Base-by-base conservation (phyloP, 257 asterid species). In the Sherardia arvensis region DNA sequence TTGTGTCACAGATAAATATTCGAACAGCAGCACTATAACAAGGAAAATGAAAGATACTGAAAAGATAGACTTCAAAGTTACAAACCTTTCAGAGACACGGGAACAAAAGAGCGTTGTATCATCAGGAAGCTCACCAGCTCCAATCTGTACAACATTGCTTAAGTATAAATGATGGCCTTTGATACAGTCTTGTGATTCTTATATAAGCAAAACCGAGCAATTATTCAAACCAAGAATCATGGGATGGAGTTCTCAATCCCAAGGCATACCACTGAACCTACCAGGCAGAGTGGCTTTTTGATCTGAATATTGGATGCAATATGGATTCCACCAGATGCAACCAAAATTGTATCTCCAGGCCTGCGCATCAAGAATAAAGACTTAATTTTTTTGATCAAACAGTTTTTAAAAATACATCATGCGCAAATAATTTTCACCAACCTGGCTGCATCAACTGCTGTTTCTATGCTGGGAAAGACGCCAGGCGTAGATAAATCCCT, bases 321-420 rank as follows among this genome's bases (percentile, higher is more conserved):
- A 69, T 92, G 97, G 74, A 80, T 78, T 57, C 99, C 99, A 47
- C 99, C 99, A 5, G 95, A 93, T 54, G 97, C 87, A 80, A 92
- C 81, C 69, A 92, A 81, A 68, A 92, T 90, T 43, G 96, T 89
- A 75, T 92, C 99, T 29, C 99, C 98, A 58, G 98, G 95, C 87
- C 98, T 88, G 87, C 65, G 75, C 47, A 59, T 30, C 61, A 74
- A 63, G 62, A 72, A 30, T 48, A 68, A 14, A 73, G 54, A 32
- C 38, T 79, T 15, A 62, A 63, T 22, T 65, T 18, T 28, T n/a
- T 48, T n/a, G 55, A 18, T 17, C 36, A 74, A 65, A 47, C 66
- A 65, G 36, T 6, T 7, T 28, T 55, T 4, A 75, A 17, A 61
- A 65, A 66, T 23, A 69, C 15, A 36, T 67, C 61, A 36, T 67